These are phyloP conservation scores for Goniomonas avonlea DNA, from an alignment of 78 protist genomes.

Conservation along the genomic window DNA sequence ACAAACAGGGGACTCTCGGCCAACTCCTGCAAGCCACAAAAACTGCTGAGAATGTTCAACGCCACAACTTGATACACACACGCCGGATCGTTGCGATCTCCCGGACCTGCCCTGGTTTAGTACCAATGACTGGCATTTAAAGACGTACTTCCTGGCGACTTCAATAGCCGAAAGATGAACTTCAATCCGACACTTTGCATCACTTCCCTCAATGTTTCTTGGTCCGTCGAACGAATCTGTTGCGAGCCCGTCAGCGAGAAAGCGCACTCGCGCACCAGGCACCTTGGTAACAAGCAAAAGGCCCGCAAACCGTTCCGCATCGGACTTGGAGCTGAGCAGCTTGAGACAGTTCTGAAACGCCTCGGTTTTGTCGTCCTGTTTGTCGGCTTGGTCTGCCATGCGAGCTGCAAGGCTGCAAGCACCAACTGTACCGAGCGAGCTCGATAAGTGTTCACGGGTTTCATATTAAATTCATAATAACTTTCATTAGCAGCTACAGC, in stretches of 20 bases:
- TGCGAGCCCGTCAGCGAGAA: too few relatives aligned
- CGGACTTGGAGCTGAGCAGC: neutral
- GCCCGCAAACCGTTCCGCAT: constrained; percentile 6
- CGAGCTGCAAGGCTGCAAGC: too few relatives aligned
- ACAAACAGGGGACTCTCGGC: too few relatives aligned
- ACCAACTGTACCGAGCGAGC: too few relatives aligned
- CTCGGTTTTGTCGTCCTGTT: too few relatives aligned
- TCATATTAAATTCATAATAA: too few relatives aligned
- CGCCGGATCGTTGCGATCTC: neutral
- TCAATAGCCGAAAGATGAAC: neutral
- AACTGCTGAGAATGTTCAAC: neutral
- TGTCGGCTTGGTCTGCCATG: too few relatives aligned
- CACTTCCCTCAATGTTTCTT: too few relatives aligned
- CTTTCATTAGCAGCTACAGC: too few relatives aligned
- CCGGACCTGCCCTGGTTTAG: neutral
- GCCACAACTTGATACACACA: neutral
- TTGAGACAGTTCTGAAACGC: neutral
- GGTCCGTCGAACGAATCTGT: too few relatives aligned
- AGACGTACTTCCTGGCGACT: neutral
- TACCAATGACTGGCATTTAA: neutral
- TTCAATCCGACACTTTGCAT: neutral
- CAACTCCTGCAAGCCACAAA: neutral
- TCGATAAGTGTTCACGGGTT: too few relatives aligned
- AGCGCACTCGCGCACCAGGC: too few relatives aligned
- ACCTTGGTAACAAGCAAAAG: neutral